Base-by-base conservation (phyloP, 345 rosid genomes). In the Rhodamnia argentea region DNA sequence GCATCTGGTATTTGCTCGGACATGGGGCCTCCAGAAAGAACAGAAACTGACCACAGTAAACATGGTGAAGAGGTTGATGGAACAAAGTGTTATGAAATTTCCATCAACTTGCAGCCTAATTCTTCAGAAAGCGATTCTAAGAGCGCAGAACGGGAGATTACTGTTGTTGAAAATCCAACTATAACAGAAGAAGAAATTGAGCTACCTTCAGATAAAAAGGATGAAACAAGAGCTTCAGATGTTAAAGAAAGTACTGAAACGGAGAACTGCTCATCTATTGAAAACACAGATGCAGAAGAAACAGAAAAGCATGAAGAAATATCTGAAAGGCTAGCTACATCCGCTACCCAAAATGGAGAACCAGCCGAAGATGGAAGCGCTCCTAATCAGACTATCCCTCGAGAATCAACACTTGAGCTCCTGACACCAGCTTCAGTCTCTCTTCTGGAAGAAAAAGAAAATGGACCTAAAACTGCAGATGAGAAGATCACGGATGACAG, bases 401-500 rank as follows among this genome's bases (percentile, higher is more conserved):
- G 42, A 82, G 40, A 52, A 82, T 55, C 40, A 82, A 82, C 57
- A n/a, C 57, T 29, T 55, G 44, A 83, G 51, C 53, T 70, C 74
- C 51, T 27, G 51, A 13, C 44, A 83, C 42, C 83, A 62, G 13
- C 32, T 55, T 37, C 85, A 6, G 27, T 16, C 24, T 53, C 52
- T 50, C 62, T 70, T 62, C 29, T 51, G 18, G 85, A 60, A 56
- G 83, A 54, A 53, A n/a, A 8, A 12, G 55, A 60, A 37, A 32
- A 62, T 42, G 76, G 74, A 86, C 55, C 50, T 53, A 75, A 82
- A 24, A 75, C 82, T 42, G 56, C 52, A 13, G 50, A 64, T 83
- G 85, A 56, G 85, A 55, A 85, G 9, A 85, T 47, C 7, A 52
- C 27, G 32, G 86, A 88, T 62, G 85, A 88, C 83, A 84, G 78